A percentile compares a stretch with the other conserved stretches of the same genome.
These are phyloP conservation scores for Lactarius vividus DNA, from an alignment of 768 basidiomycete genomes.

Conservation along the genomic window DNA sequence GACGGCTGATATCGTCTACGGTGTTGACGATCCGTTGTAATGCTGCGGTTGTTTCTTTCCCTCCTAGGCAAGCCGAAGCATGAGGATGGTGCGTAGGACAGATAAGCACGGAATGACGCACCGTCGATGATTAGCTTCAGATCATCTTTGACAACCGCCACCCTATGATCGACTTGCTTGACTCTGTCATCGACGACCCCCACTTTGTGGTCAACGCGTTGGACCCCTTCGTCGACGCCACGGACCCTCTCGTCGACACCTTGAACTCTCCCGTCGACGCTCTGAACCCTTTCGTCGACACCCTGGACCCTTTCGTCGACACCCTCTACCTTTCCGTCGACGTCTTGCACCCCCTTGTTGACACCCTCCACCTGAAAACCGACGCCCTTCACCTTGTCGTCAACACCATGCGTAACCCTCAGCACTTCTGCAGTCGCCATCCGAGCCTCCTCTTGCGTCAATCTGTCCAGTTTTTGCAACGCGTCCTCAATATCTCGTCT, in stretches of 20 bases:
- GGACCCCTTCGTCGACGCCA: too few relatives aligned
- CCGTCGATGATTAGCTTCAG: neutral
- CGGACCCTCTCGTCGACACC: too few relatives aligned
- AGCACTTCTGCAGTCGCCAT: slow-evolving; percentile 2
- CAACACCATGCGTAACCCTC: neutral
- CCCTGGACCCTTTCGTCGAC: too few relatives aligned
- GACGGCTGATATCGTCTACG: neutral
- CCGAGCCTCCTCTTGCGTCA: neutral
- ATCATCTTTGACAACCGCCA: neutral
- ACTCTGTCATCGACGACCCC: neutral
- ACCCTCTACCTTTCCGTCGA: too few relatives aligned
- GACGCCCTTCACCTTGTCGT: neutral
- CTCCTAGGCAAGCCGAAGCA: neutral
- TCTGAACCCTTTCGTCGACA: too few relatives aligned
- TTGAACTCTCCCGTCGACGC: too few relatives aligned
- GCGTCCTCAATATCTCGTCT: neutral
- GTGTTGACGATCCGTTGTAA: neutral
- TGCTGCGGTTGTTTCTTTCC: neutral
- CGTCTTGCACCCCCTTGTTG: neutral
- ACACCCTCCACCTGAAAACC: neutral
- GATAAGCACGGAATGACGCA: neutral
- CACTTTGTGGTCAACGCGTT: neutral
- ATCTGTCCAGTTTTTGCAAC: too few relatives aligned
- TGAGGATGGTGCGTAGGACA: neutral
- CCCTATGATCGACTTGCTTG: neutral